Percentiles rank a stretch among this genome's conserved stretches.
These are phyloP conservation scores for Talaromyces sp. DNA, from an alignment of 2,329 filamentous ascomycete genomes.

Conservation along the genomic window DNA sequence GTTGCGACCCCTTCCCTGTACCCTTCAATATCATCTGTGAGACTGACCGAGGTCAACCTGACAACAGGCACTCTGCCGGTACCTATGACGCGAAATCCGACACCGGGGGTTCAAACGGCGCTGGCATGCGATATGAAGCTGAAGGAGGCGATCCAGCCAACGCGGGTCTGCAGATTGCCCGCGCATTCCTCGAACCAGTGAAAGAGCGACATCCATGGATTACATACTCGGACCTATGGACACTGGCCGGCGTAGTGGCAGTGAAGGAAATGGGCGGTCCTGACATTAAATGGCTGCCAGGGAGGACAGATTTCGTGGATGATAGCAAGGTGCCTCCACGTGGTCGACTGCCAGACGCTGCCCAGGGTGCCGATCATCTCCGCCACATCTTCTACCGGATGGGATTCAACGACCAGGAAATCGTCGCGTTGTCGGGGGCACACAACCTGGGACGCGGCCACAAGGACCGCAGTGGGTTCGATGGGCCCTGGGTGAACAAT, in stretches of 20 bases:
- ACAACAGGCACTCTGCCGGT: constrained; percentile 53
- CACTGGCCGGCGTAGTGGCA: constrained; percentile 54
- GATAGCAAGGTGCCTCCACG: constrained; percentile 54
- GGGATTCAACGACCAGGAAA: constrained; percentile 57
- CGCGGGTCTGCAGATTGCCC: constrained; percentile 58
- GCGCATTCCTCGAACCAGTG: constrained; percentile 58
- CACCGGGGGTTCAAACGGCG: constrained; percentile 60
- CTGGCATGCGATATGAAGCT: constrained; percentile 60
- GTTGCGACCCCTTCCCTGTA: constrained; percentile 8
- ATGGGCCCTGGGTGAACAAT: constrained; percentile 55
- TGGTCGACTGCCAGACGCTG: constrained; percentile 51
- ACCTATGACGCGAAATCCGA: constrained; percentile 55
- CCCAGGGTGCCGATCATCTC: constrained; percentile 50
- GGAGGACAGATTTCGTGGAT: constrained; percentile 58
- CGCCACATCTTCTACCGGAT: constrained; percentile 54
- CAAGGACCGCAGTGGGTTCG: constrained; percentile 50
- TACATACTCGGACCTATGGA: constrained; percentile 62
- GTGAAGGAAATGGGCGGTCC: constrained; percentile 58
- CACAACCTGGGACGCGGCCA: constrained; percentile 55
- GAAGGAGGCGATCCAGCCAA: constrained; percentile 62
- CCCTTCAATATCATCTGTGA: background rate
- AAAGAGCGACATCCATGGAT: constrained; percentile 57
- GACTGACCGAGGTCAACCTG: constrained; percentile 7
- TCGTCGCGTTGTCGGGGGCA: constrained; percentile 51
- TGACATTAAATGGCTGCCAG: constrained; percentile 50